phyloP scores from a whole-genome alignment of 176 grass and related monocot genomes.

The Triticum timopheevii region DNA sequence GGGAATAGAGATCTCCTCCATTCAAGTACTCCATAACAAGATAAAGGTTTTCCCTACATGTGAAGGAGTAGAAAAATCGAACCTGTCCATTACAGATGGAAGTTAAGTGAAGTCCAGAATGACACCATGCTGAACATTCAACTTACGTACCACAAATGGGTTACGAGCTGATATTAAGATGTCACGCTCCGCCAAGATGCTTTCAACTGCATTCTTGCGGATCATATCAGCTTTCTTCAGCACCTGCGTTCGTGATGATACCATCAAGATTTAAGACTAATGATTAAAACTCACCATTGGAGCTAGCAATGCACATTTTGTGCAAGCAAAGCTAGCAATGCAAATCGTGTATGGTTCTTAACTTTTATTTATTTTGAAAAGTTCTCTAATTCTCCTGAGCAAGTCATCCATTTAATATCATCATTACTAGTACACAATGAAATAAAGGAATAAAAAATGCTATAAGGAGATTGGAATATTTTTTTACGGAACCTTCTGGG shows the following conservation, averaged over 20 bases:
- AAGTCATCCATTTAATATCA: too few species aligned
- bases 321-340: not conserved
- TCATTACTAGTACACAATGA: not conserved
- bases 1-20: conserved; percentile 92
- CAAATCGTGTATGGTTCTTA: not conserved
- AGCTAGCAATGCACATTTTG: not conserved
- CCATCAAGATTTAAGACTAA: not conserved
- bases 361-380: not conserved
- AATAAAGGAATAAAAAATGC: not conserved
- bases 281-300: not conserved
- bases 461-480: not conserved
- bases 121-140: not conserved
- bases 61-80: conserved; percentile 99
- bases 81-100: conserved; percentile 62
- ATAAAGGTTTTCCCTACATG: conserved; percentile 98
- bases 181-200: conserved; percentile 87
- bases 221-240: conserved; percentile 97
- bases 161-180: conserved; percentile 88
- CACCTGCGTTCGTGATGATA: conserved; percentile 44
- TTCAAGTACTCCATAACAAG: conserved; percentile 99
- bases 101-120: conserved; percentile 32
- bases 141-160: conserved; percentile 65
- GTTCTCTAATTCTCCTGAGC: not conserved
- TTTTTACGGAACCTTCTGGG: not conserved
- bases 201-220: conserved; percentile 94